Base-by-base conservation (phyloP, 2,329 filamentous ascomycete genomes). In the Diaporthe longicolla region DNA sequence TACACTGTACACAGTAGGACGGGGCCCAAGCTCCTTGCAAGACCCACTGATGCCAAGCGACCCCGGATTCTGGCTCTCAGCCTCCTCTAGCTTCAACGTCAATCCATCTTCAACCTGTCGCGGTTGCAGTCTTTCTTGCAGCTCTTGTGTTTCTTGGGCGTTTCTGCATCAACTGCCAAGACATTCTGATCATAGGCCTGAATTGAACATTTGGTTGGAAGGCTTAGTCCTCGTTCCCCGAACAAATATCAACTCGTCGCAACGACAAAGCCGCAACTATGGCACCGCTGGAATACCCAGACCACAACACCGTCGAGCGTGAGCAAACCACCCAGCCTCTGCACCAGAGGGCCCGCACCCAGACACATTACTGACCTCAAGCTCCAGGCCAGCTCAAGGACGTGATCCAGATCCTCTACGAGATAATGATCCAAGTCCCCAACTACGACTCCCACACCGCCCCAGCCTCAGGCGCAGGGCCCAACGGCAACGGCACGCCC, bases 351-450 rank as follows among this genome's bases (percentile, higher is more conserved):
- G 19, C 17, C 29, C 21, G n/a, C 21, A 19, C 4, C 9, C 15
- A 35, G 32, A 26, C n/a, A 70, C 61, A 24, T 24, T 24, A 5
- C 37, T 43, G 52, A 43, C 55, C 17, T 13, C 21, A 21, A 13
- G 10, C 40, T 40, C 6, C 78, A 91, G 90, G 87, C 77, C 85
- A 89, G 82, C 84, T 91, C 82, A 90, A 91, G 79, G 87, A 90
- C 78, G 85, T 90, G 75, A 90, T 92, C 81, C 89, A 92, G 79
- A 89, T 90, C 77, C 87, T 92, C 54, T 92, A 90, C 85, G 87
- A 90, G 77, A 82, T 92, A 74, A 89, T 91, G 86, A 89, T 93
- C 59, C 90, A 92, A 79, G 85, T 89, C 37, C 87, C 89, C 43
- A 87, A 88, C 74, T 93, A 92, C 84, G 90, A 92, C 84, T 83